Conservation (phyloP, 495 filamentous ascomycete genomes). For the Aspergillus steynii region DNA sequence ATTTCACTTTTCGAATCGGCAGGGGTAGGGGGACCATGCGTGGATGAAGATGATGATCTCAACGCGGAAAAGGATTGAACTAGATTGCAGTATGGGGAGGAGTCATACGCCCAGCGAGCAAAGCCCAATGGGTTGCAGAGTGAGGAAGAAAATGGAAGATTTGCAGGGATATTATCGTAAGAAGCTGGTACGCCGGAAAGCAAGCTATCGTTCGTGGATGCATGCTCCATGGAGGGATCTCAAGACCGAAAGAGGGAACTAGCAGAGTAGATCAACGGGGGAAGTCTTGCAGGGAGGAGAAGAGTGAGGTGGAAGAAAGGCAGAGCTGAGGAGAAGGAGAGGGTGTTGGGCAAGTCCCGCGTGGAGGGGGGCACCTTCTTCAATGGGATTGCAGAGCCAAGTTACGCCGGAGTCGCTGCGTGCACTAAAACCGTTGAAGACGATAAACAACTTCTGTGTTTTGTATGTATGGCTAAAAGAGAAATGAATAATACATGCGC, state of each 20-base stretch:
- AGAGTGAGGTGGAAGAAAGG: neutral
- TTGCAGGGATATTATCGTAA: neutral
- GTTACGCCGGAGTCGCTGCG: neutral
- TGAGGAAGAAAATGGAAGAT: neutral
- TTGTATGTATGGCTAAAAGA: neutral
- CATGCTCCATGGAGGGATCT: neutral
- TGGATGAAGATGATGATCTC: neutral
- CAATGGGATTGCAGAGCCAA: neutral
- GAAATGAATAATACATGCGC: neutral
- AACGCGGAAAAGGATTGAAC: neutral
- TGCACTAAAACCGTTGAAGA: neutral
- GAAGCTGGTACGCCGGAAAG: neutral
- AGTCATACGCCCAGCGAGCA: slow-evolving; percentile 9
- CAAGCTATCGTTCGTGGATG: neutral
- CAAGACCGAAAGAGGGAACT: neutral
- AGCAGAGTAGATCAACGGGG: neutral
- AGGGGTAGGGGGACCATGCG: neutral
- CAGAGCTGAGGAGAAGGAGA: slow-evolving; percentile 2
- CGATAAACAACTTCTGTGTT: neutral
- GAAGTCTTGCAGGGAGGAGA: neutral
- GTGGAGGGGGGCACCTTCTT: neutral
- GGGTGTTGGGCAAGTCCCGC: neutral
- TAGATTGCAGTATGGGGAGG: slow-evolving; percentile 10
- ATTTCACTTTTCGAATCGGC: neutral
- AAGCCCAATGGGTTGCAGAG: neutral